Conservation (phyloP, 495 filamentous ascomycete species). For the Podospora fimiseda region DNA sequence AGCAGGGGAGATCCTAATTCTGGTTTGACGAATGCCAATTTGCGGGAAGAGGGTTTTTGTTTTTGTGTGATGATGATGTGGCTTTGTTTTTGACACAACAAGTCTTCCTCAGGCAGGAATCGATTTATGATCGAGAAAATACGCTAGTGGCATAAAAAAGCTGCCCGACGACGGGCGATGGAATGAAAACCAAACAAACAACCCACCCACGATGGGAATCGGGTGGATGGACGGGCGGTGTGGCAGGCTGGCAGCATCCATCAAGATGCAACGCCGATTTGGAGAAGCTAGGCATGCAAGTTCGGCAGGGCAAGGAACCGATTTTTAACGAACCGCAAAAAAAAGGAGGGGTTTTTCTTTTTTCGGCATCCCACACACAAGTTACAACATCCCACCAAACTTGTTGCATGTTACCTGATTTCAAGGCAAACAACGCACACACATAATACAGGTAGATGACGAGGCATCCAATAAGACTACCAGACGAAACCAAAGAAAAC, state of each 20-base stretch:
- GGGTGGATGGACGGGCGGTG: not conserved
- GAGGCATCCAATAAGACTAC: no score
- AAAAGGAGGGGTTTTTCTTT: not conserved
- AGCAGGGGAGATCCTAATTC: constrained; percentile 3
- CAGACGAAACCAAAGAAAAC: no score
- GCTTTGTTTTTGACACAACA: no score
- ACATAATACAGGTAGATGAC: no score
- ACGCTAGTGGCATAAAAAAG: not conserved
- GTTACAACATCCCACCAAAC: no score
- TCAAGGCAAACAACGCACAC: no score
- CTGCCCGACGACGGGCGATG: not conserved
- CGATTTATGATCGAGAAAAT: no score
- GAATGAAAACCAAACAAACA: no score
- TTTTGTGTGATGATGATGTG: not conserved
- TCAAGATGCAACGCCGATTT: not conserved
- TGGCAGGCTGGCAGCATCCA: not conserved
- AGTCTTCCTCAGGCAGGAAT: not conserved
- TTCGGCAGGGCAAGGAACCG: not conserved
- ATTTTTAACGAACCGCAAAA: no score
- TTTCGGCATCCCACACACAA: no score
- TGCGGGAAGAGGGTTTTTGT: not conserved
- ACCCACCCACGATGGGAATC: not conserved
- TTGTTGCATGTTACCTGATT: no score
- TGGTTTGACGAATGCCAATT: not conserved
- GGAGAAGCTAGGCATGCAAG: not conserved